These are phyloP conservation scores for Liriodendron chinense DNA, from an alignment of 164 flowering plant genomes.

Conservation along the genomic window DNA sequence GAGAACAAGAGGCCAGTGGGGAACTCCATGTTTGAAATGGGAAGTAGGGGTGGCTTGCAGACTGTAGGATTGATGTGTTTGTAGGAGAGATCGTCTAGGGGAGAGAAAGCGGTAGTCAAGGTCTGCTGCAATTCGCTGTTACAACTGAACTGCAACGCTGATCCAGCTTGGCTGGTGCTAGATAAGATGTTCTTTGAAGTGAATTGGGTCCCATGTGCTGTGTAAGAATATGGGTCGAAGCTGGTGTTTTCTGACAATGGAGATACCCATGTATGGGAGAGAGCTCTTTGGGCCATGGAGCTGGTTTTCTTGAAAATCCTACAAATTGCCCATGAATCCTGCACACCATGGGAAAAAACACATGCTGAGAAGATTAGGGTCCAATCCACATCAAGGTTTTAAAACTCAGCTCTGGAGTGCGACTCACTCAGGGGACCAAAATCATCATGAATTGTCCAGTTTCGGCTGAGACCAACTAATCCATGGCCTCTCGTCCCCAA, in stretches of 20 bases:
- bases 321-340: slow-evolving; percentile 99
- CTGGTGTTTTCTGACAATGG: slow-evolving; percentile 32
- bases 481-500: background rate
- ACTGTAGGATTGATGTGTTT: slow-evolving; percentile 25
- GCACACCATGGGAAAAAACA: slow-evolving; percentile 15
- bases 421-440: background rate
- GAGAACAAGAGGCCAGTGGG: slow-evolving; percentile 35
- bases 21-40: slow-evolving; percentile 33
- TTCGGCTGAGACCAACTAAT: background rate
- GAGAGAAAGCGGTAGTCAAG: slow-evolving; percentile 20
- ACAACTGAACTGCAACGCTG: slow-evolving; percentile 31
- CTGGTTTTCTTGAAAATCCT: slow-evolving; percentile 92
- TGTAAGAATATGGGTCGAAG: slow-evolving; percentile 28
- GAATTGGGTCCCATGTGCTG: slow-evolving; percentile 31
- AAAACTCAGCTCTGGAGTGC: background rate
- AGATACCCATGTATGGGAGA: slow-evolving; percentile 76
- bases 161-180: slow-evolving; percentile 42
- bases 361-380: background rate
- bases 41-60: slow-evolving; percentile 27
- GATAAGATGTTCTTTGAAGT: slow-evolving; percentile 44
- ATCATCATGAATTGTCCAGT: background rate
- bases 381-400: too few species aligned
- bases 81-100: slow-evolving; percentile 37
- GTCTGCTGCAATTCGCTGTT: slow-evolving; percentile 29
- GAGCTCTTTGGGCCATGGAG: slow-evolving; percentile 75